phyloP scores from a whole-genome alignment of 2,329 filamentous ascomycete genomes.

The Cladosporium halotolerans region DNA sequence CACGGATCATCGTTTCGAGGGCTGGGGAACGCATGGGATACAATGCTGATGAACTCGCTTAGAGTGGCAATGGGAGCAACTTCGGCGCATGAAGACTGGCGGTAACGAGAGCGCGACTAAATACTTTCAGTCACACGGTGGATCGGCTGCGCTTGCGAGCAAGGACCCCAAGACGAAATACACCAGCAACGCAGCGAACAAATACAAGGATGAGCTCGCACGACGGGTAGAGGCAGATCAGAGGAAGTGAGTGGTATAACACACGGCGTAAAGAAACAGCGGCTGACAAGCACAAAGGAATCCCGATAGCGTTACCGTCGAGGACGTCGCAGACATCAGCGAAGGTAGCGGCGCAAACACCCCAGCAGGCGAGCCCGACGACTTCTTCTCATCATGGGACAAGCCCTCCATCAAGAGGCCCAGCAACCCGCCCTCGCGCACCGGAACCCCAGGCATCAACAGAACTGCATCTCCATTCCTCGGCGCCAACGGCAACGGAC shows the following conservation, averaged over 20 bases:
- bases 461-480: slow-evolving; percentile 88
- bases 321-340: slow-evolving; percentile 58
- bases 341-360: slow-evolving; percentile 62
- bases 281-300: slow-evolving; percentile 51
- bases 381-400: slow-evolving; percentile 99
- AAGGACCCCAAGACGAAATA: slow-evolving; percentile 98
- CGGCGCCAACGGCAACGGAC: slow-evolving; percentile 57
- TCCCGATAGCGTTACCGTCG: slow-evolving; percentile 78
- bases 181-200: slow-evolving; percentile 82
- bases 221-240: slow-evolving; percentile 76
- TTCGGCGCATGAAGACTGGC: slow-evolving; percentile 95
- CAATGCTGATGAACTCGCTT: background rate
- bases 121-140: slow-evolving; percentile 95
- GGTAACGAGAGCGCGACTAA: slow-evolving; percentile 97
- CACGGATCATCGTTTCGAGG: background rate
- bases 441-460: slow-evolving; percentile 74
- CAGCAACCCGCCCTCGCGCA: slow-evolving; percentile 86
- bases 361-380: slow-evolving; percentile 77
- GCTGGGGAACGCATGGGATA: too few relatives aligned
- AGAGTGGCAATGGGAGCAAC: slow-evolving; percentile 96
- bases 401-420: slow-evolving; percentile 95
- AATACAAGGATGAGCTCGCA: slow-evolving; percentile 97
- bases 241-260: slow-evolving; percentile 59
- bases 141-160: slow-evolving; percentile 86
- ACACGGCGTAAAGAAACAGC: background rate